Evolutionary conservation across 352 stramenopile species (phyloP).

Genomic region (Phytopythium delawarense): DNA sequence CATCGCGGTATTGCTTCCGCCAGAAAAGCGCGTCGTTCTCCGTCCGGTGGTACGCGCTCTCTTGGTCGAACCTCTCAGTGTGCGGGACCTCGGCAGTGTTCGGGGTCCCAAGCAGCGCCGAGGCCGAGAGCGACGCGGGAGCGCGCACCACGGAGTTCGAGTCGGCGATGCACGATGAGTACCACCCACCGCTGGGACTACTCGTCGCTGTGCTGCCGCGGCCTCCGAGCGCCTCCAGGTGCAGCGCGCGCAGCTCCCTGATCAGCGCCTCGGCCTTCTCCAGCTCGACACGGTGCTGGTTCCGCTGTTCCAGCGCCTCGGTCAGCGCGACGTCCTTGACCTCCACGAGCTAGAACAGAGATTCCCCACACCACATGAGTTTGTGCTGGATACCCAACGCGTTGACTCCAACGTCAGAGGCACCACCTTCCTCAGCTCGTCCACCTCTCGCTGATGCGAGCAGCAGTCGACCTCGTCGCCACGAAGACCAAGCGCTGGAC

Average conservation of each 20-base stretch:
- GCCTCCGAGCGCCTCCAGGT: constrained; percentile 16
- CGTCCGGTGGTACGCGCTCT: constrained; percentile 38
- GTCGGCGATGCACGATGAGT: background rate
- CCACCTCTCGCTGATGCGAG: constrained; percentile 4
- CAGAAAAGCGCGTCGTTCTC: constrained; percentile 44
- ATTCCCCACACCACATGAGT: background rate
- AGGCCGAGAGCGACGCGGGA: constrained; percentile 4
- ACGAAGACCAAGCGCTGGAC: background rate
- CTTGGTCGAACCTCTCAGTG: constrained; percentile 44
- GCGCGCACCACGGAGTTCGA: background rate
- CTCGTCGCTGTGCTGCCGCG: constrained; percentile 5
- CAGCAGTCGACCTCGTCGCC: background rate
- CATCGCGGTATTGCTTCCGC: constrained; percentile 53
- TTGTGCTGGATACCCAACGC: background rate
- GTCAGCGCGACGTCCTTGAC: constrained; percentile 54
- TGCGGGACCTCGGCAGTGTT: constrained; percentile 30
- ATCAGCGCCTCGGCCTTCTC: constrained; percentile 39
- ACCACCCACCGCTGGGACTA: constrained; percentile 4
- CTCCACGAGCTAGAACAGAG: constrained; percentile 20
- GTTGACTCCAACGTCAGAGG: background rate
- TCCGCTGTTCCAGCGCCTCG: constrained; percentile 54
- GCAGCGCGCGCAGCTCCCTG: constrained; percentile 29
- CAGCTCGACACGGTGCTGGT: constrained; percentile 42
- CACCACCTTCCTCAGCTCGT: constrained; percentile 7
- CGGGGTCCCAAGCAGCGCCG: constrained; percentile 17